Evolutionary conservation across 345 rosid species (phyloP).

Genomic region (Aquilaria malaccensis): DNA sequence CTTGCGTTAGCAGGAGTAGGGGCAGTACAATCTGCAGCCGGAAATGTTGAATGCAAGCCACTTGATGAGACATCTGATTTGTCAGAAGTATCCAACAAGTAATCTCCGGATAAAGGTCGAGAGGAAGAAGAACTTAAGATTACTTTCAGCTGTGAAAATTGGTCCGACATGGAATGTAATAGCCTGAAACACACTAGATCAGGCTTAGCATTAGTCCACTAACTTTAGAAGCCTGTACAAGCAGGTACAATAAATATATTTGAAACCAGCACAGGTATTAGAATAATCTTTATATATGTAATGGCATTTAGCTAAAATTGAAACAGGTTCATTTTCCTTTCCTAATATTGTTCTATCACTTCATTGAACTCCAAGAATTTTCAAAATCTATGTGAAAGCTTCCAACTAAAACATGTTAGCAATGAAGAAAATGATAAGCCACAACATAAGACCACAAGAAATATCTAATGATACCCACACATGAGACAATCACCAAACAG

Average conservation of each 20-base stretch:
- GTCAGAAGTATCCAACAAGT: slow-evolving; percentile 42
- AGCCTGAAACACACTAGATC: slow-evolving; percentile 85
- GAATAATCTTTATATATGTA: slow-evolving; percentile 5
- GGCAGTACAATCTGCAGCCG: slow-evolving; percentile 39
- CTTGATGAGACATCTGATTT: slow-evolving; percentile 58
- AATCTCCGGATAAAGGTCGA: slow-evolving; percentile 32
- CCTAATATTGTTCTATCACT: too few relatives aligned
- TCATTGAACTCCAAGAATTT: too few relatives aligned
- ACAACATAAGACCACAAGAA: neutral
- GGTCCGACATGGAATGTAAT: slow-evolving; percentile 75
- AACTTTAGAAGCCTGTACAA: slow-evolving; percentile 8
- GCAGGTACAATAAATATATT: slow-evolving; percentile 1
- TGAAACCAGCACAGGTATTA: neutral
- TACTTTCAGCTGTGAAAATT: slow-evolving; percentile 69
- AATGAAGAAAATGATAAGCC: too few relatives aligned
- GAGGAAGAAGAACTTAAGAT: slow-evolving; percentile 49
- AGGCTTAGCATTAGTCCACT: slow-evolving; percentile 47
- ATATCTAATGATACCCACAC: neutral
- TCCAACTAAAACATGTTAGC: too few relatives aligned
- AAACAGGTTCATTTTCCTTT: too few relatives aligned
- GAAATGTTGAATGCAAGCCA: slow-evolving; percentile 63
- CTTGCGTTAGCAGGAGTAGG: slow-evolving; percentile 22
- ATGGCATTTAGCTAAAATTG: neutral
- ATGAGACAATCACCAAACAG: neutral
- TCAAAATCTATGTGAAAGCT: too few relatives aligned